phyloP scores from a whole-genome alignment of 306 rosid species.

The Cucumis sativus region DNA sequence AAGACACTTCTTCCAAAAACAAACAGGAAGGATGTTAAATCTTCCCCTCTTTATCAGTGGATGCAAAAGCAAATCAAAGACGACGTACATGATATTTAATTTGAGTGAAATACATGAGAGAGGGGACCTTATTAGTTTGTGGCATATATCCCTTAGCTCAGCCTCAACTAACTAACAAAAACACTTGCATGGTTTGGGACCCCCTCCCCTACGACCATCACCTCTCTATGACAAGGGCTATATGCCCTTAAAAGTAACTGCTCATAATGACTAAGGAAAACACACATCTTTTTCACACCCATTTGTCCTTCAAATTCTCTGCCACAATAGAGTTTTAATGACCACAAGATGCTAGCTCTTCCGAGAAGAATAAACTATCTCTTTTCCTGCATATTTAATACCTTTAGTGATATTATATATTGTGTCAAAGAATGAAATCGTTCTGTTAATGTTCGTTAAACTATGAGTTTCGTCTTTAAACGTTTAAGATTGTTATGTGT shows the following conservation, averaged over 20 bases:
- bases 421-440: too few relatives aligned
- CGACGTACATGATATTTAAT: background rate
- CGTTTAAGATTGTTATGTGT: too few relatives aligned
- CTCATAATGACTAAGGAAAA: too few relatives aligned
- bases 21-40: too few relatives aligned
- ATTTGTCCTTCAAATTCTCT: background rate
- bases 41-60: too few relatives aligned
- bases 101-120: background rate
- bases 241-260: background rate
- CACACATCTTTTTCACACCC: background rate
- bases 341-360: background rate
- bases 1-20: too few relatives aligned
- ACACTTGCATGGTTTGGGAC: background rate
- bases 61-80: background rate
- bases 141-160: background rate
- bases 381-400: too few relatives aligned
- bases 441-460: too few relatives aligned
- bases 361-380: too few relatives aligned
- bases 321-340: background rate
- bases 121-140: background rate
- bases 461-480: too few relatives aligned
- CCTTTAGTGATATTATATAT: too few relatives aligned
- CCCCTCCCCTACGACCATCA: background rate
- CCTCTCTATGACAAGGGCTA: background rate
- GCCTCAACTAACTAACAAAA: background rate